These are phyloP conservation scores for Persicaria tinctoria DNA, from an alignment of 148 eudicot genomes.

Conservation along the genomic window DNA sequence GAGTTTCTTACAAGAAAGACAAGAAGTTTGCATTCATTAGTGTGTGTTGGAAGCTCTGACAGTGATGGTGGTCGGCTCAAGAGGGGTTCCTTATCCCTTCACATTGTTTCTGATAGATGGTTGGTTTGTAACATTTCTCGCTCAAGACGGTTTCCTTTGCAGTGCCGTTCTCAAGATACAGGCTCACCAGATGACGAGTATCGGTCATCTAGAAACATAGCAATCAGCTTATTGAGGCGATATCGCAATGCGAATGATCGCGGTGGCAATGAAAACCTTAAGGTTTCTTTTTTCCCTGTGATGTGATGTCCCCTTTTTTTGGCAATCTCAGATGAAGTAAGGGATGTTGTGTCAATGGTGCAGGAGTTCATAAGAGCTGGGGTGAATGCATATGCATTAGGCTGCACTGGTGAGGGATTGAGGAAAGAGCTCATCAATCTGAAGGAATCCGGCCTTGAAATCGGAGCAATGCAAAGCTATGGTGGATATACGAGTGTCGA, in stretches of 20 bases:
- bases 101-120: slow-evolving; percentile 56
- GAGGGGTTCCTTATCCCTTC: slow-evolving; percentile 28
- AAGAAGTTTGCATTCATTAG: neutral
- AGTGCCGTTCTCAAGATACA: slow-evolving; percentile 66
- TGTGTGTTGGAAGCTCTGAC: slow-evolving; percentile 24
- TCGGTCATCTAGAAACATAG: slow-evolving; percentile 90
- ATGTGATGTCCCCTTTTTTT: neutral
- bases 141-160: slow-evolving; percentile 11
- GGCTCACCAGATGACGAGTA: slow-evolving; percentile 76
- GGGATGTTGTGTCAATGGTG: slow-evolving; percentile 13
- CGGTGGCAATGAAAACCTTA: slow-evolving; percentile 86
- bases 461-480: slow-evolving; percentile 59
- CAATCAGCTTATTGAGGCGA: slow-evolving; percentile 78
- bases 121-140: slow-evolving; percentile 30
- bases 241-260: slow-evolving; percentile 73
- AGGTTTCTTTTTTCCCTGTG: slow-evolving; percentile 24
- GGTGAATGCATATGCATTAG: slow-evolving; percentile 91
- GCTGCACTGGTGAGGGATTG: slow-evolving; percentile 84
- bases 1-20: slow-evolving; percentile 13
- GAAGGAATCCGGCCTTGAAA: slow-evolving; percentile 61
- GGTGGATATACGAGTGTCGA: slow-evolving; percentile 65
- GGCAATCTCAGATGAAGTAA: slow-evolving; percentile 13
- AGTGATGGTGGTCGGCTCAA: slow-evolving; percentile 24
- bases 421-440: slow-evolving; percentile 65
- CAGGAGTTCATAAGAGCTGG: slow-evolving; percentile 95